Percentiles rank a stretch among this genome's conserved stretches.
Conservation (phyloP, 2,329 filamentous ascomycete species). For the Pezicula carpinea region DNA sequence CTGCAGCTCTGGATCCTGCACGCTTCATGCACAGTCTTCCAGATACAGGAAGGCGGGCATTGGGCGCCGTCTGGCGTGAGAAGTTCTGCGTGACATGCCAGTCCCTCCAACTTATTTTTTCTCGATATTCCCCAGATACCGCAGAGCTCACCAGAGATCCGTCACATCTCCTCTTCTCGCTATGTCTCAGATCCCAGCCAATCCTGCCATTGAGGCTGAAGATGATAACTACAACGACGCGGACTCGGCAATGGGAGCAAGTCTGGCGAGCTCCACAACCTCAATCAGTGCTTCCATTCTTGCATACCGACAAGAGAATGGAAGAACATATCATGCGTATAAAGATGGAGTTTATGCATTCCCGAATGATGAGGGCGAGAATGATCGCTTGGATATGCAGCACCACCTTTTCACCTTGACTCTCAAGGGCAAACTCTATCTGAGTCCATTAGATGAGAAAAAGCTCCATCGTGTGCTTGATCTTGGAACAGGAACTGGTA, state of each 20-base stretch:
- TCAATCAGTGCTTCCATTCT: slow-evolving; percentile 13
- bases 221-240: slow-evolving; percentile 2
- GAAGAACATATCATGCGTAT: slow-evolving; percentile 20
- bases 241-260: slow-evolving; percentile 9
- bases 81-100: too few relatives aligned
- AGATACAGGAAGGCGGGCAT: too few relatives aligned
- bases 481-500: slow-evolving; percentile 1
- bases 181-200: not conserved
- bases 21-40: too few relatives aligned
- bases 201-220: not conserved
- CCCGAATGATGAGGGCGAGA: slow-evolving; percentile 40
- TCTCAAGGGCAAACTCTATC: slow-evolving; percentile 9
- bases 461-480: slow-evolving; percentile 8
- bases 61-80: too few relatives aligned
- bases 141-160: too few relatives aligned
- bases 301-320: slow-evolving; percentile 16
- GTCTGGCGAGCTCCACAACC: slow-evolving; percentile 9
- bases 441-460: slow-evolving; percentile 6
- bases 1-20: too few relatives aligned
- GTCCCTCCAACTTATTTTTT: too few relatives aligned
- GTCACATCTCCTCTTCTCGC: not conserved
- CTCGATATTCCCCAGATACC: too few relatives aligned
- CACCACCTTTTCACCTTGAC: slow-evolving; percentile 13
- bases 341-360: slow-evolving; percentile 41
- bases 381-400: slow-evolving; percentile 36